phyloP scores from a whole-genome alignment of 1,139 yeast genomes.

The Hanseniaspora gamundiae region DNA sequence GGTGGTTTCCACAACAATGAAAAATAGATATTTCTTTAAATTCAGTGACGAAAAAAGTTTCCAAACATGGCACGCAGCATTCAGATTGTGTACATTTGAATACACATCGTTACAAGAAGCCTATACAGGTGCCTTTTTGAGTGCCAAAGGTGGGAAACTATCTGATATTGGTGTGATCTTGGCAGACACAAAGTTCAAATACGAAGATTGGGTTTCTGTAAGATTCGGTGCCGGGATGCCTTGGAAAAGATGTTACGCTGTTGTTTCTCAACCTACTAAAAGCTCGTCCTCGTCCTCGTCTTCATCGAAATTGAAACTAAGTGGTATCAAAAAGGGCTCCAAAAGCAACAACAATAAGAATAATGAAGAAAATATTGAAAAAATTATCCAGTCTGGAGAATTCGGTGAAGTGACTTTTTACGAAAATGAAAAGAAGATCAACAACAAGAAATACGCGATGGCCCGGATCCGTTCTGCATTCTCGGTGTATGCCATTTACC shows the following conservation, averaged over 20 bases:
- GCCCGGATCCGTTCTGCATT: conserved; percentile 64
- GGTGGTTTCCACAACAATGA: conserved; percentile 80
- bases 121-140: conserved; percentile 83
- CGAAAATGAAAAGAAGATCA: conserved; percentile 47
- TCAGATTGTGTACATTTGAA: conserved; percentile 70
- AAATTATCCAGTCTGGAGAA: conserved; percentile 6
- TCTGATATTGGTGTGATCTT: conserved; percentile 78
- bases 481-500: conserved; percentile 86
- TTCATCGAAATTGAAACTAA: too few relatives aligned
- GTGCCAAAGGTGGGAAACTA: conserved; percentile 76
- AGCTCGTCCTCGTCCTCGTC: conserved; percentile 12
- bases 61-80: conserved; percentile 64
- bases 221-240: conserved; percentile 97
- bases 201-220: conserved; percentile 91
- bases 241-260: conserved; percentile 90
- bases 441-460: conserved; percentile 52
- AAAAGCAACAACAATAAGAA: neutral
- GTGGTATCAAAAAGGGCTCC: conserved; percentile 19
- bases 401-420: conserved; percentile 48
- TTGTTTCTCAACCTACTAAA: conserved; percentile 61
- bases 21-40: conserved; percentile 75
- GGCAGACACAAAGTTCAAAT: conserved; percentile 73
- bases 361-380: conserved; percentile 11
- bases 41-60: conserved; percentile 49
- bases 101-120: conserved; percentile 80